Evolutionary conservation across 768 basidiomycete species (phyloP).

Genomic region (Boletus rufocinnamomeus): DNA sequence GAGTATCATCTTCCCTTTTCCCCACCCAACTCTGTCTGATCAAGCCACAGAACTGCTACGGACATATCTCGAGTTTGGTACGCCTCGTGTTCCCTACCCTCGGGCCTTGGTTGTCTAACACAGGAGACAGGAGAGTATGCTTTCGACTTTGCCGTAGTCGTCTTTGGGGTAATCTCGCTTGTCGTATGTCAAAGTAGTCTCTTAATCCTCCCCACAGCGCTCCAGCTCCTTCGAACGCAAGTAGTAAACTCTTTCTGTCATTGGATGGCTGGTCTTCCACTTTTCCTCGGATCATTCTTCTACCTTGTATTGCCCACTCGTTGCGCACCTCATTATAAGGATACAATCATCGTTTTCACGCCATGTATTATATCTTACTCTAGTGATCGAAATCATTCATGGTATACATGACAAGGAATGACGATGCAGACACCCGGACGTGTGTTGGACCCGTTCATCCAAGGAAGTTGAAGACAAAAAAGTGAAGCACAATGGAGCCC

Average conservation of each 20-base stretch:
- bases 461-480: constrained; percentile 98
- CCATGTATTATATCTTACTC: constrained; percentile 18
- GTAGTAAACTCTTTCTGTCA: constrained; percentile 1
- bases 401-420: not conserved
- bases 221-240: constrained; percentile 72
- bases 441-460: constrained; percentile 50
- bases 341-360: not conserved
- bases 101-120: not conserved
- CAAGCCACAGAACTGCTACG: constrained; percentile 58
- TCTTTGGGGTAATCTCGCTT: constrained; percentile 61
- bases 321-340: not conserved
- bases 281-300: not conserved
- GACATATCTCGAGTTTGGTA: constrained; percentile 81
- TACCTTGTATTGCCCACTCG: not conserved
- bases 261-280: not conserved
- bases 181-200: not conserved
- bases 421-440: not conserved
- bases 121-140: constrained; percentile 67
- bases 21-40: constrained; percentile 2
- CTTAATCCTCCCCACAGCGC: constrained; percentile 45
- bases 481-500: constrained; percentile 94
- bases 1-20: constrained; percentile 35
- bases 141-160: constrained; percentile 84
- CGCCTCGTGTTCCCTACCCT: constrained; percentile 23
- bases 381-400: not conserved